These are phyloP conservation scores for Stentor roeselii DNA, from an alignment of 73 alveolate genomes.

Conservation along the genomic window DNA sequence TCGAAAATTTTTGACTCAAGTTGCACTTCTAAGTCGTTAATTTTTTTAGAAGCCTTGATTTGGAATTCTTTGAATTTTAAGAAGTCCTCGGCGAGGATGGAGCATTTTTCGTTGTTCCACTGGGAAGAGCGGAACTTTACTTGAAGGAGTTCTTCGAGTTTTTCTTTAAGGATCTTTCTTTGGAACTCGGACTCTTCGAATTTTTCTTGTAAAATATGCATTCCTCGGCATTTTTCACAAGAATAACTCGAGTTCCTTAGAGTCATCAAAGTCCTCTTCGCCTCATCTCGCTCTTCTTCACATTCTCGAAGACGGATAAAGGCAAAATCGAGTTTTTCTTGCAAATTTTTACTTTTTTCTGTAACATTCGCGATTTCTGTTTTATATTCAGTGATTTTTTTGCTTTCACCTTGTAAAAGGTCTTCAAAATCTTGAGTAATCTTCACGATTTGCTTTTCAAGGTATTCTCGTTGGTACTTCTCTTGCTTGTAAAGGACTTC, in stretches of 20 bases:
- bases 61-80: not conserved
- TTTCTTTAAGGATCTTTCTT: constrained; percentile 16
- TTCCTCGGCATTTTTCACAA: no score
- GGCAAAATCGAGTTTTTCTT: not conserved
- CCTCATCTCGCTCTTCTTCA: not conserved
- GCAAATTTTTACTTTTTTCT: not conserved
- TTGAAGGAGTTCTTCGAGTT: not conserved
- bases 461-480: constrained; percentile 17
- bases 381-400: not conserved
- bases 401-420: not conserved
- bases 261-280: not conserved
- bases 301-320: not conserved
- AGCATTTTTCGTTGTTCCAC: not conserved
- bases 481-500: not conserved
- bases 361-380: not conserved
- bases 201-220: not conserved
- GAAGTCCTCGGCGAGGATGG: not conserved
- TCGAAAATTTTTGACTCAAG: not conserved
- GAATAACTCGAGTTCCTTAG: not conserved
- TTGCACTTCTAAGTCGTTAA: not conserved
- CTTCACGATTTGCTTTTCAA: not conserved
- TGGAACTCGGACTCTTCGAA: constrained; percentile 24
- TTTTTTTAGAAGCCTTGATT: no score
- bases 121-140: no score
- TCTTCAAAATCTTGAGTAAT: constrained; percentile 19